Base-by-base conservation (phyloP, 2,329 filamentous ascomycete species). In the Myriosclerotinia curreyana region DNA sequence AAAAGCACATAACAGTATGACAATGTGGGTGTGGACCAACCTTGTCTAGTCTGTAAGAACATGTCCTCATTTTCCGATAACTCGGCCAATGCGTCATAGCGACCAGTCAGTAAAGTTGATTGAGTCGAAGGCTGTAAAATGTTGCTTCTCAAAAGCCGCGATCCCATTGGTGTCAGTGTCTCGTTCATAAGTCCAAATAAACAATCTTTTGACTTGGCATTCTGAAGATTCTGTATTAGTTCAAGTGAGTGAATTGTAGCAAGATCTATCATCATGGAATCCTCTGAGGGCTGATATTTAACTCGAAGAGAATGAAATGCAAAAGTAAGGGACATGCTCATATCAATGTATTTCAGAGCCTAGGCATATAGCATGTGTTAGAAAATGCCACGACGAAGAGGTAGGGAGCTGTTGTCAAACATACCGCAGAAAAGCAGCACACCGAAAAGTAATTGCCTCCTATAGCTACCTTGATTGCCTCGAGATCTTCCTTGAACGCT, bases 231-330 rank as follows among this genome's bases (percentile, higher is more conserved):
- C 71, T 96, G 92, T 34, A 98, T 89, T 7, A 99, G 82, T 74
- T 99, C 95, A 3, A 99, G 80, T 0, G 92, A 92, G 46, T 88
- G 83, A 36, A 97, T 91, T 0, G 93, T 96, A 0, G 91, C 89
- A 2, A 95, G 82, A 71, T 97, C 94, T 70, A 98, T 96, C 84
- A 96, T 91, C 93, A 98, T 96, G 0, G 92, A 91, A 31, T 94
- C 90, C 73, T 96, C 91, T 0, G 92, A 92, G 0, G 92, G 89
- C 71, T 94, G 88, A 70, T 96, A 97, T 67, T 86, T 88, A 72
- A 98, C 89, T 4, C 92, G 86, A 40, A 98, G 82, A 25, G 93
- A 93, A 73, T 95, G 88, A n/a, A 83, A 80, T 4, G 86, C 82
- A 73, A 96, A 95, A 0, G 82, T 85, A 66, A 88, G 81, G 5